Evolutionary conservation across 805 yeast genomes (phyloP).

Genomic region (Sugiyamaella valdiviana): DNA sequence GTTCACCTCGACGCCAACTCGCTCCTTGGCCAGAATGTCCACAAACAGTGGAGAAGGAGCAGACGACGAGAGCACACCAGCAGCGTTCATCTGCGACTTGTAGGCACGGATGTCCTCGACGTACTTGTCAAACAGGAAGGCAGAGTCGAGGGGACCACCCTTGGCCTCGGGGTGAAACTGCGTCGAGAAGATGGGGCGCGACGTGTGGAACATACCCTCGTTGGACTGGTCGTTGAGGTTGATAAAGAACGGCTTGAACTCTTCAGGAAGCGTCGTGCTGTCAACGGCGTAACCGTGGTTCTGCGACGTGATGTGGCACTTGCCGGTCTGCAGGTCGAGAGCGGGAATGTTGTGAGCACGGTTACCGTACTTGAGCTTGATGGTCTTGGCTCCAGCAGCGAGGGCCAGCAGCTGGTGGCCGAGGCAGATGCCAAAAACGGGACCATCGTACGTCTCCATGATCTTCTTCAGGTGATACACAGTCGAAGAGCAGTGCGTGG

Average conservation of each 20-base stretch:
- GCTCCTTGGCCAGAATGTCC: slow-evolving; percentile 37
- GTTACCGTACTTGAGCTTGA: slow-evolving; percentile 94
- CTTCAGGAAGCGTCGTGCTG: slow-evolving; percentile 61
- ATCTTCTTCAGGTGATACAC: slow-evolving; percentile 66
- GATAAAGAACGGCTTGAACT: slow-evolving; percentile 82
- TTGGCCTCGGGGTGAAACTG: slow-evolving; percentile 99
- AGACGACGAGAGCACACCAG: slow-evolving; percentile 33
- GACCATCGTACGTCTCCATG: slow-evolving; percentile 63
- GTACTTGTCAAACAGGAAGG: slow-evolving; percentile 85
- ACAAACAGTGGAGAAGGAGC: slow-evolving; percentile 36
- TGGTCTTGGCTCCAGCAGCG: slow-evolving; percentile 89
- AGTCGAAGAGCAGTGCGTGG: slow-evolving; percentile 80
- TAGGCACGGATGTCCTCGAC: slow-evolving; percentile 60
- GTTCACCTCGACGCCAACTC: slow-evolving; percentile 39
- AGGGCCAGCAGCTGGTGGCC: slow-evolving; percentile 96
- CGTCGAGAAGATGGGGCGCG: slow-evolving; percentile 88
- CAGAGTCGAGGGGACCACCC: slow-evolving; percentile 96
- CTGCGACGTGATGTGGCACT: slow-evolving; percentile 97
- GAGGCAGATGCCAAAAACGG: slow-evolving; percentile 94
- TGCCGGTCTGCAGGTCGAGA: slow-evolving; percentile 79
- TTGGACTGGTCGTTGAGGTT: slow-evolving; percentile 93
- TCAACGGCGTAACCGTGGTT: slow-evolving; percentile 99
- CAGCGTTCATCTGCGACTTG: slow-evolving; percentile 38
- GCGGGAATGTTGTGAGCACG: slow-evolving; percentile 99
- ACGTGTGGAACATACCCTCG: slow-evolving; percentile 91